Evolutionary conservation across 495 filamentous ascomycete genomes (phyloP), one percentile per base, ranked within the genome.

Genomic region (Podospora comata): DNA sequence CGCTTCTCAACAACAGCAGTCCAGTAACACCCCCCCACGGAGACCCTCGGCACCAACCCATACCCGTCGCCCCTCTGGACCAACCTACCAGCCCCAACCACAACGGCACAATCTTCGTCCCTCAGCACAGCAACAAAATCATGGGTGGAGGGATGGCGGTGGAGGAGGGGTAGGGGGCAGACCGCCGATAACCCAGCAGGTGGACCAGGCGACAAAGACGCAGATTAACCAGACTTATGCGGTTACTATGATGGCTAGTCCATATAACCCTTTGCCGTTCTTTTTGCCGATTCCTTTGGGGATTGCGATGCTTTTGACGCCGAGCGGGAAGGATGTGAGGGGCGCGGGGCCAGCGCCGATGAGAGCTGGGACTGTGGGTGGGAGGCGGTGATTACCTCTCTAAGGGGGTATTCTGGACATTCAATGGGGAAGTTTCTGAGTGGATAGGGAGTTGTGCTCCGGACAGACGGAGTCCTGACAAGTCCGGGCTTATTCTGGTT

Each of bases 161-260:
- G 30, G 9, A 32, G 23, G 26, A 28, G 56, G 26, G 1, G 19
- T 23, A 20, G 56, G 56, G 20, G 56, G 56, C 34, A 28, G 34
- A 56, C 23, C 61, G 13, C 19, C 11, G 54, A 56, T 30, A 27
- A 28, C 20, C 2, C 23, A 53, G 44, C 58, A 55, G 48, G 26
- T 18, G 44, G 74, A 75, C 28, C 28, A 23, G 16, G 72, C 72
- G 0, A 72, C 73, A 48, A 77, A 73, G 68, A 67, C 62, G 28
- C 74, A 76, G 53, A 71, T 77, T 18, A 73, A 73, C 19, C 71
- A 73, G 54, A 75, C 71, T 1, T 62, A 70, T 1, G 68, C 72
- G 20, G 72, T 71, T 18, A 62, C 71, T 16, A 72, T 75, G 74
- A 75, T 77, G 62, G 57, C 70, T 6, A 64, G 67, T 18, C 72